phyloP scores from a whole-genome alignment of 2,329 filamentous ascomycete species.

The Fusarium nodosum region DNA sequence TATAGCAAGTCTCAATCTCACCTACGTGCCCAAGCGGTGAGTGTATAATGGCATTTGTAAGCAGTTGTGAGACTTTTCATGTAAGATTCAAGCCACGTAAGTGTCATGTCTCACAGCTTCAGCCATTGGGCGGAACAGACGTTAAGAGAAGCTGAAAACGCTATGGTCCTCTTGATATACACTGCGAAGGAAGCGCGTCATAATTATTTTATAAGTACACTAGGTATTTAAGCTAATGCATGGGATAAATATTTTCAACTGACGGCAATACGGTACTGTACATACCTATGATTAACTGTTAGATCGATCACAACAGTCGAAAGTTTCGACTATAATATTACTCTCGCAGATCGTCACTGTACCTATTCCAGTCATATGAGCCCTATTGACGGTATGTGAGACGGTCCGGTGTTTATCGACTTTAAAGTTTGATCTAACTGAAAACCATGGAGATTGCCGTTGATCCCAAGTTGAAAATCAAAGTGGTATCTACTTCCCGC shows the following conservation, averaged over 20 bases:
- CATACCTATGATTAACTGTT: background rate
- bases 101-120: background rate
- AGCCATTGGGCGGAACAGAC: accelerated
- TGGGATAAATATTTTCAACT: background rate
- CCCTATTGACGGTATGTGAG: background rate
- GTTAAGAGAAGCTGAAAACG: background rate
- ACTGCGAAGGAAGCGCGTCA: background rate
- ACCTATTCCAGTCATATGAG: background rate
- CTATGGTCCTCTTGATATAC: background rate
- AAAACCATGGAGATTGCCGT: background rate
- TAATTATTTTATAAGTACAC: background rate
- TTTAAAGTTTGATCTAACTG: background rate
- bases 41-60: too few relatives aligned
- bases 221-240: background rate
- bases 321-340: background rate
- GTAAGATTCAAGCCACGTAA: background rate
- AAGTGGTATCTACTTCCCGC: background rate
- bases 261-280: accelerated
- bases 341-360: background rate
- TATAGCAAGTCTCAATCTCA: too few relatives aligned
- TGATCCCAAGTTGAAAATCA: background rate
- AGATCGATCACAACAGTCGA: background rate
- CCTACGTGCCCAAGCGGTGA: too few relatives aligned
- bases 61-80: background rate
- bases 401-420: background rate